A percentile compares a stretch with the other conserved stretches of the same genome.
Conservation (phyloP, 805 yeast genomes). For the Yamadazyma kitorensis region DNA sequence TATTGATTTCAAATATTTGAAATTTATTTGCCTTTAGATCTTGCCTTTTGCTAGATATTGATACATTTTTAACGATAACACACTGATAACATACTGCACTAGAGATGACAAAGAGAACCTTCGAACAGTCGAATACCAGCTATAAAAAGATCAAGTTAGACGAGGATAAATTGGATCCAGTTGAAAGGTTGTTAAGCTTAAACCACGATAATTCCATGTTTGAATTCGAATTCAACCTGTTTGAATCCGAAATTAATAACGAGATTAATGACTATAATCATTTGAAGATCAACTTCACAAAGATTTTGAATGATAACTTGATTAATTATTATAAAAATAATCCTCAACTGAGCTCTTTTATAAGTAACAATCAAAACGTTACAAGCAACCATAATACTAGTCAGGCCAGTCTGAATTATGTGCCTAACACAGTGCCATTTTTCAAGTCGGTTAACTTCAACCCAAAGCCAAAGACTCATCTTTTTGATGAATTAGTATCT, state of each 20-base stretch:
- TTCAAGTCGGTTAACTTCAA: conserved; percentile 34
- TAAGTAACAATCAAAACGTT: neutral
- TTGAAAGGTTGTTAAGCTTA: conserved; percentile 38
- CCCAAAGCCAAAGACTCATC: conserved; percentile 25
- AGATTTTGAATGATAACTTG: conserved; percentile 38
- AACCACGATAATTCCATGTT: conserved; percentile 5
- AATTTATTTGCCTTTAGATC: too few species aligned
- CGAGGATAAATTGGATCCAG: conserved; percentile 39
- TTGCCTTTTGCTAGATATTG: too few species aligned
- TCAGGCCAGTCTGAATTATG: too few species aligned
- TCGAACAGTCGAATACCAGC: neutral
- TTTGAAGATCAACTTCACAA: conserved; percentile 29
- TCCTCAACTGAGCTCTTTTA: conserved; percentile 7
- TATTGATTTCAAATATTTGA: too few species aligned
- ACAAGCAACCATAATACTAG: neutral
- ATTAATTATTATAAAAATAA: conserved; percentile 30
- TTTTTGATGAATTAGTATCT: conserved; percentile 30
- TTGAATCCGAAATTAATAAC: conserved; percentile 5
- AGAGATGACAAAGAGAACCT: too few species aligned
- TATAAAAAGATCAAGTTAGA: conserved; percentile 2
- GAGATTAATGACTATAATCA: conserved; percentile 11
- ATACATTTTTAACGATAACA: too few species aligned
- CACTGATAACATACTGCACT: too few species aligned
- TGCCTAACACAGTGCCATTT: conserved; percentile 23
- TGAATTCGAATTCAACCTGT: too few species aligned